These are phyloP conservation scores for Stylonectria norvegica DNA, from an alignment of 2,329 filamentous ascomycete species.

Conservation along the genomic window DNA sequence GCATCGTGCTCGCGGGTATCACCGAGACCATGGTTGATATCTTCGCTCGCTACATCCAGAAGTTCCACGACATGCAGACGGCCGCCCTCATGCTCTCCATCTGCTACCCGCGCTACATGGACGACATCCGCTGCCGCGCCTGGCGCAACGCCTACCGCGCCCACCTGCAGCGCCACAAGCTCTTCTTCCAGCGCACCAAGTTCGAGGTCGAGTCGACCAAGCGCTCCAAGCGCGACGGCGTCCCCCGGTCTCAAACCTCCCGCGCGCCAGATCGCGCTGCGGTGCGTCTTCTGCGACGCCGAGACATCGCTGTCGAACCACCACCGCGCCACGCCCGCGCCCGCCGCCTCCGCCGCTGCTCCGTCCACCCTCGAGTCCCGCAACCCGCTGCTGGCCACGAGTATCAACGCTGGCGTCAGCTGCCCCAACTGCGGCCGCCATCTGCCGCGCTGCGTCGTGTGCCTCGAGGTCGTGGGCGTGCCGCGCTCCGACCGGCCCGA, in stretches of 20 bases:
- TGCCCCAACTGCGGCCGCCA: constrained; percentile 66
- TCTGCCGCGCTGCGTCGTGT: constrained; percentile 64
- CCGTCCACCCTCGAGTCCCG: constrained; percentile 34
- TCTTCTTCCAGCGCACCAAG: constrained; percentile 70
- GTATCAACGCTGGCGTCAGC: constrained; percentile 58
- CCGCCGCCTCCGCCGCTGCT: constrained; percentile 13
- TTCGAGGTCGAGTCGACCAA: constrained; percentile 76
- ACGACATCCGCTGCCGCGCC: constrained; percentile 69
- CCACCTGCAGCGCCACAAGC: constrained; percentile 68
- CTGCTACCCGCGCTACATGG: constrained; percentile 71
- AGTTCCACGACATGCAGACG: constrained; percentile 75
- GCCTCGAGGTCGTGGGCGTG: constrained; percentile 63
- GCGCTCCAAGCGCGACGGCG: constrained; percentile 61
- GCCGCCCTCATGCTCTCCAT: constrained; percentile 72
- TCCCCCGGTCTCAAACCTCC: constrained; percentile 44
- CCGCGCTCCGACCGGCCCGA: constrained; percentile 58
- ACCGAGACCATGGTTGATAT: constrained; percentile 70
- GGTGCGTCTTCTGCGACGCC: constrained; percentile 73
- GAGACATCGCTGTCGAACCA: constrained; percentile 50
- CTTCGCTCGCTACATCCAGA: constrained; percentile 70
- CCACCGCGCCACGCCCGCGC: constrained; percentile 16
- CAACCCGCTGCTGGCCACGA: constrained; percentile 58
- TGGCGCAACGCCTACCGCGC: constrained; percentile 72
- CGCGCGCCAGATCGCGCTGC: constrained; percentile 67
- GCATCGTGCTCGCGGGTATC: constrained; percentile 74